Conservation (phyloP, 2,329 filamentous ascomycete species). For the Colletotrichum viniferum region DNA sequence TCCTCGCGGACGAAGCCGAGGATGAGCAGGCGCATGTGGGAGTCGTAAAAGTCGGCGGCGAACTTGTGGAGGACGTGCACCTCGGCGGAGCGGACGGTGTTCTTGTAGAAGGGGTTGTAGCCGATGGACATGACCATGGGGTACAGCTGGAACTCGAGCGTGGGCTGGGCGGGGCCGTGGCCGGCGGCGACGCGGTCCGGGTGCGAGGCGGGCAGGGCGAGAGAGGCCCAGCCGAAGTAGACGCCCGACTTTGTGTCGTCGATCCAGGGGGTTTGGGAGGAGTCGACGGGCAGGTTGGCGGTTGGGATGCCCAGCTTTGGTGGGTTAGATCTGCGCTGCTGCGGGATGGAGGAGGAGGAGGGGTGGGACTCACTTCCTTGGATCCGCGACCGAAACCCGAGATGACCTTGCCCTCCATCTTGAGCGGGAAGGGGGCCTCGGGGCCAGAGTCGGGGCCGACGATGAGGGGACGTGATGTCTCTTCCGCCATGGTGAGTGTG, state of each 20-base stretch:
- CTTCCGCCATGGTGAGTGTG: not conserved
- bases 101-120: conserved; percentile 98
- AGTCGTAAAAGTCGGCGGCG: conserved; percentile 81
- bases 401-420: conserved; percentile 85
- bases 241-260: conserved; percentile 74
- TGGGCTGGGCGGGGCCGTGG: conserved; percentile 28
- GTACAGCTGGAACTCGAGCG: conserved; percentile 53
- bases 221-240: conserved; percentile 90
- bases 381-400: conserved; percentile 93
- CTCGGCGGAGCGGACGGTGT: conserved; percentile 84
- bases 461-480: conserved; percentile 63
- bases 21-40: conserved; percentile 78
- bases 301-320: conserved; percentile 89
- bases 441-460: conserved; percentile 78
- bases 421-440: conserved; percentile 78
- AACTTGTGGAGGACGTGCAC: conserved; percentile 87
- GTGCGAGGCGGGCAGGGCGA: conserved; percentile 61
- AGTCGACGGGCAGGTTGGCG: conserved; percentile 84
- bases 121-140: conserved; percentile 95
- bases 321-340: not conserved
- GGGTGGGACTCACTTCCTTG: conserved; percentile 70
- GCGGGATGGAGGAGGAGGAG: not conserved
- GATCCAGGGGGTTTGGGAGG: conserved; percentile 64
- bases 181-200: conserved; percentile 38
- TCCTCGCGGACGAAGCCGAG: conserved; percentile 90